Conservation (phyloP, 2,329 filamentous ascomycete species). For the Cercospora sp. region DNA sequence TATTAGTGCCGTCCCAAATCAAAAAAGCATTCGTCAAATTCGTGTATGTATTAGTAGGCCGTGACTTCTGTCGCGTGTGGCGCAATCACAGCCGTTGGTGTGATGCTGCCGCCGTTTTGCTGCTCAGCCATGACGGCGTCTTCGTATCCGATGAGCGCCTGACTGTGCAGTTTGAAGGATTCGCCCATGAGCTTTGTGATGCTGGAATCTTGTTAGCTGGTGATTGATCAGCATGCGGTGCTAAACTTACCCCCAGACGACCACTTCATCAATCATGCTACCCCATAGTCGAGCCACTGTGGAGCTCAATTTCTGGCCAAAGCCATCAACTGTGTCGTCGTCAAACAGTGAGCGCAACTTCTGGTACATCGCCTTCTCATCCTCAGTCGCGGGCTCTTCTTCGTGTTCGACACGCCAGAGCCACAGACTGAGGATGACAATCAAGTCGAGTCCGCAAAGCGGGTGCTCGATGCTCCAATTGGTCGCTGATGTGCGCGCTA, state of each 20-base stretch:
- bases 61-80: conserved; percentile 36
- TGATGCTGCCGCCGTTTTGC: conserved; percentile 28
- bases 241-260: conserved; percentile 92
- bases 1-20: conserved; percentile 17
- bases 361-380: conserved; percentile 87
- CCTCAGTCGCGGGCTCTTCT: conserved; percentile 82
- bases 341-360: conserved; percentile 88
- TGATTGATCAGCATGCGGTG: neutral
- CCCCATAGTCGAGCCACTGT: conserved; percentile 94
- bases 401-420: conserved; percentile 99
- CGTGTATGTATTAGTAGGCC: conserved; percentile 34
- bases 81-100: conserved; percentile 26
- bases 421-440: conserved; percentile 97
- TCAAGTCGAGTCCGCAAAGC: conserved; percentile 91
- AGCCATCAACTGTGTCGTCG: conserved; percentile 81
- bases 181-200: conserved; percentile 97
- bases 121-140: conserved; percentile 63
- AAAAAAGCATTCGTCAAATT: conserved; percentile 25
- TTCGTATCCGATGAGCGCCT: conserved; percentile 91
- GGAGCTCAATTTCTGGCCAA: conserved; percentile 85
- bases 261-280: conserved; percentile 96
- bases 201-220: conserved; percentile 52
- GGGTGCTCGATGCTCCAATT: conserved; percentile 99
- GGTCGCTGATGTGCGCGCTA: conserved; percentile 93
- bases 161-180: conserved; percentile 93